Evolutionary conservation across 345 rosid genomes (phyloP).

Genomic region (Aurinia saxatilis): DNA sequence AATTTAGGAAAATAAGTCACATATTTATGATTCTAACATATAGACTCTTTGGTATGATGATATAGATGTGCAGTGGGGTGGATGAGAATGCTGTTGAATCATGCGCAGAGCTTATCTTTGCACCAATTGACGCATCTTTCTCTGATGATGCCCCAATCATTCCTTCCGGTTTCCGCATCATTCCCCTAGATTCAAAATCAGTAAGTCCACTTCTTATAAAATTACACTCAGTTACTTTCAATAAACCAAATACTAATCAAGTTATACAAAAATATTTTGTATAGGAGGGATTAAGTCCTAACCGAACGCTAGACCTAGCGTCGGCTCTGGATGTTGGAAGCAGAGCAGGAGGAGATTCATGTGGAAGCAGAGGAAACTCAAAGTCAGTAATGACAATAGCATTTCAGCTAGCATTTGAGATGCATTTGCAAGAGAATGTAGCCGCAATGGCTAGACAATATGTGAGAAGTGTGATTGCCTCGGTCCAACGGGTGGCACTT

Average conservation of each 20-base stretch:
- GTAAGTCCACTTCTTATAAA: slow-evolving; percentile 30
- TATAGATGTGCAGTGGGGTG: slow-evolving; percentile 89
- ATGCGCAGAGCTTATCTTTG: slow-evolving; percentile 83
- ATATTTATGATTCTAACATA: not conserved
- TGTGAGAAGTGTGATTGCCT: slow-evolving; percentile 73
- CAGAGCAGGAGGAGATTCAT: slow-evolving; percentile 48
- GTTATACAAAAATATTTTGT: not conserved
- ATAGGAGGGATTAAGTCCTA: slow-evolving; percentile 83
- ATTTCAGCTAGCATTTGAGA: slow-evolving; percentile 79
- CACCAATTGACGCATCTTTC: slow-evolving; percentile 95
- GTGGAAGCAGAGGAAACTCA: slow-evolving; percentile 45
- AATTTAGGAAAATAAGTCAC: not conserved
- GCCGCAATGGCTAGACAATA: slow-evolving; percentile 93
- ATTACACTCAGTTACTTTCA: not conserved
- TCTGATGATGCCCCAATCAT: slow-evolving; percentile 91
- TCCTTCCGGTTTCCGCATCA: slow-evolving; percentile 96
- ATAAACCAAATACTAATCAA: not conserved
- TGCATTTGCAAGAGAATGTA: slow-evolving; percentile 83
- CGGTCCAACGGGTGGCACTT: slow-evolving; percentile 92
- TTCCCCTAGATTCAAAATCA: slow-evolving; percentile 75
- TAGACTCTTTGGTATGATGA: slow-evolving; percentile 1
- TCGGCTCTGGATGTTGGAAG: slow-evolving; percentile 84
- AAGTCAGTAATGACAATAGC: slow-evolving; percentile 98
- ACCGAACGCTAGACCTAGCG: slow-evolving; percentile 91
- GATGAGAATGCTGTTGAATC: slow-evolving; percentile 82